Evolutionary conservation across 2,329 filamentous ascomycete species (phyloP).

Genomic region (Pestalotiopsis sp.): DNA sequence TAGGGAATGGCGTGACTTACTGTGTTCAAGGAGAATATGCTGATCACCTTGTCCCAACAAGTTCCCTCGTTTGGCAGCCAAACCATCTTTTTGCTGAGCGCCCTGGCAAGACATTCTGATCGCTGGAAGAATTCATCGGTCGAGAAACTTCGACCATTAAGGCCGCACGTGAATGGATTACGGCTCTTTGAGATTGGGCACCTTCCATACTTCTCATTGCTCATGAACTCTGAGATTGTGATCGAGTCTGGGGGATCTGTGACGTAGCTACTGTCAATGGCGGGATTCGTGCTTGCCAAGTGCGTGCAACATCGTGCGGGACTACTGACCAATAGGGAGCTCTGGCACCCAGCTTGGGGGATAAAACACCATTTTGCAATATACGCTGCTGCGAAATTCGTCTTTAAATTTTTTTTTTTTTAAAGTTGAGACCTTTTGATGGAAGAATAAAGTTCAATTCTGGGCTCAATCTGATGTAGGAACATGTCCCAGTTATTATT

Average conservation of each 20-base stretch:
- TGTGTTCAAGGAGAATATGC: constrained; percentile 73
- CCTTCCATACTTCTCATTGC: constrained; percentile 69
- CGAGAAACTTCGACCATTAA: constrained; percentile 67
- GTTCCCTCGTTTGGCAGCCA: constrained; percentile 71
- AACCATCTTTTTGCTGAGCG: constrained; percentile 66
- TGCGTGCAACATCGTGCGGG: background rate
- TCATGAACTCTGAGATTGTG: constrained; percentile 70
- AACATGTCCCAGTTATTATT: no score
- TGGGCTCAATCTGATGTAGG: background rate
- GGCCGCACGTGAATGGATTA: constrained; percentile 71
- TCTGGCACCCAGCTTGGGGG: constrained; percentile 19
- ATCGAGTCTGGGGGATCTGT: constrained; percentile 61
- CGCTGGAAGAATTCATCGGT: constrained; percentile 63
- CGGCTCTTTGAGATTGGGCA: constrained; percentile 59
- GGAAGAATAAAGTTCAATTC: background rate
- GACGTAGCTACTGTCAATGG: background rate
- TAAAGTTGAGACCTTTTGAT: background rate
- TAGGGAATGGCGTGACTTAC: constrained; percentile 23
- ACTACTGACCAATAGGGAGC: constrained; percentile 18
- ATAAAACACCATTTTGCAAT: constrained; percentile 15
- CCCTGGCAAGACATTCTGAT: constrained; percentile 65
- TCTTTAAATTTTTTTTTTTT: background rate
- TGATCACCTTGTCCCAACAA: constrained; percentile 78
- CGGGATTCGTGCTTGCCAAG: background rate
- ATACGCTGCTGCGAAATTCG: background rate